Percentiles rank a stretch among this genome's conserved stretches.
phyloP scores from a whole-genome alignment of 345 rosid genomes.

The Clarkia xantiana region DNA sequence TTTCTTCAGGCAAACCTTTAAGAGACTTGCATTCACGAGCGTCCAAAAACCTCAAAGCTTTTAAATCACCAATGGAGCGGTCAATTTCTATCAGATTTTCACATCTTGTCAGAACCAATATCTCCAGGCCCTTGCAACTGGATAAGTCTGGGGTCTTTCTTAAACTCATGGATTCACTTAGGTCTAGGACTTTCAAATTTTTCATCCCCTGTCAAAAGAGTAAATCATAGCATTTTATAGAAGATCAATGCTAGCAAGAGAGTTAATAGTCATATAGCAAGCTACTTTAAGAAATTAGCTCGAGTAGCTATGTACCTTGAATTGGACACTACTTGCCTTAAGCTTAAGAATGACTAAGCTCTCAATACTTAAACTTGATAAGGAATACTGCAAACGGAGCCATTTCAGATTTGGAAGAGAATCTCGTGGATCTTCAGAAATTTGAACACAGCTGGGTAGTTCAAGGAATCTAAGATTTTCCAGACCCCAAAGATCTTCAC shows the following conservation, averaged over 20 bases:
- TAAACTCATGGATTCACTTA: not conserved
- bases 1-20: not conserved
- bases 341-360: conserved; percentile 3
- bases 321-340: not conserved
- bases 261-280: too few relatives aligned
- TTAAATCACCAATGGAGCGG: not conserved
- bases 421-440: not conserved
- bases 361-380: not conserved
- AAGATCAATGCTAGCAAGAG: not conserved
- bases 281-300: not conserved
- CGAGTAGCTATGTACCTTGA: not conserved
- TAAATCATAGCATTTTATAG: not conserved
- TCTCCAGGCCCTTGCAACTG: not conserved
- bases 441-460: not conserved
- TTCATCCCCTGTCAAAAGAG: not conserved
- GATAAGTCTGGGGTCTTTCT: conserved; percentile 1
- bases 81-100: not conserved
- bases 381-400: not conserved
- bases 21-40: not conserved
- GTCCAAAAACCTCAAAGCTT: not conserved
- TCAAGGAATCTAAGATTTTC: conserved; percentile 2
- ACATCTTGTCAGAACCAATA: not conserved
- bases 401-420: not conserved
- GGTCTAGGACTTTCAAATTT: not conserved
- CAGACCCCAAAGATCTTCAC: not conserved